Evolutionary conservation across 1,284 basidiomycete species (phyloP).

Genomic region (Marasmius tenuissimus): DNA sequence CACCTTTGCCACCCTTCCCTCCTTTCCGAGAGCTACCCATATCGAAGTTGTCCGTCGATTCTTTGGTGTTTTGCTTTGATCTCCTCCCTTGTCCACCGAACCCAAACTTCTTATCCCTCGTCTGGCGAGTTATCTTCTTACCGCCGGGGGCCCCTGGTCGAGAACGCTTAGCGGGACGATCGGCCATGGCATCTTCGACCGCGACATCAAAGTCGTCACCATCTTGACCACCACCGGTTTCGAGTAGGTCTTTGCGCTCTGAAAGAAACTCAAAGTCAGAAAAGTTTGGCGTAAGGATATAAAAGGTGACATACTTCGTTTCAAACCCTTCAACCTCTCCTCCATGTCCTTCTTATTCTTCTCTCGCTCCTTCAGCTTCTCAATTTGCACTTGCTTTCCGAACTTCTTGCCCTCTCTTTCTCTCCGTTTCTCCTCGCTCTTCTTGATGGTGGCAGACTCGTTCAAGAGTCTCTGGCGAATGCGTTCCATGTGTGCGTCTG

Average conservation of each 20-base stretch:
- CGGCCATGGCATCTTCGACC: slow-evolving; percentile 82
- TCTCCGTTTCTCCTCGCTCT: slow-evolving; percentile 87
- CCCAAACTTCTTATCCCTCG: slow-evolving; percentile 80
- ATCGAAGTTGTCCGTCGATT: slow-evolving; percentile 75
- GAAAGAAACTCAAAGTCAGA: slow-evolving; percentile 2
- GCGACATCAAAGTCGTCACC: slow-evolving; percentile 78
- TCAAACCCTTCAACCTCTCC: slow-evolving; percentile 80
- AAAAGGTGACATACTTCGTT: slow-evolving; percentile 69
- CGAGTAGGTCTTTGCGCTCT: slow-evolving; percentile 86
- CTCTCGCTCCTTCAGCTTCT: slow-evolving; percentile 82
- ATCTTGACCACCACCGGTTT: slow-evolving; percentile 66
- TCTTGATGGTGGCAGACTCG: slow-evolving; percentile 88
- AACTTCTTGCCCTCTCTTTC: slow-evolving; percentile 97
- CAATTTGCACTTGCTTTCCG: slow-evolving; percentile 93
- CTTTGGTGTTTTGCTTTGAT: slow-evolving; percentile 80
- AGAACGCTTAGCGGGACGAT: slow-evolving; percentile 66
- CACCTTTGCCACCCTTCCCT: slow-evolving; percentile 32
- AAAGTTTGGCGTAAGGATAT: not conserved
- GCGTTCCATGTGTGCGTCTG: slow-evolving; percentile 96
- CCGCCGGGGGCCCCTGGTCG: slow-evolving; percentile 35
- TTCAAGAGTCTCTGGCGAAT: slow-evolving; percentile 91
- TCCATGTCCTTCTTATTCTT: slow-evolving; percentile 80
- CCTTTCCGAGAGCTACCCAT: slow-evolving; percentile 35
- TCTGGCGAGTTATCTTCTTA: slow-evolving; percentile 56
- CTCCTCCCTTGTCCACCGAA: slow-evolving; percentile 67